Evolutionary conservation across 2,329 filamentous ascomycete species (phyloP).

Genomic region (Fusarium miscanthi): DNA sequence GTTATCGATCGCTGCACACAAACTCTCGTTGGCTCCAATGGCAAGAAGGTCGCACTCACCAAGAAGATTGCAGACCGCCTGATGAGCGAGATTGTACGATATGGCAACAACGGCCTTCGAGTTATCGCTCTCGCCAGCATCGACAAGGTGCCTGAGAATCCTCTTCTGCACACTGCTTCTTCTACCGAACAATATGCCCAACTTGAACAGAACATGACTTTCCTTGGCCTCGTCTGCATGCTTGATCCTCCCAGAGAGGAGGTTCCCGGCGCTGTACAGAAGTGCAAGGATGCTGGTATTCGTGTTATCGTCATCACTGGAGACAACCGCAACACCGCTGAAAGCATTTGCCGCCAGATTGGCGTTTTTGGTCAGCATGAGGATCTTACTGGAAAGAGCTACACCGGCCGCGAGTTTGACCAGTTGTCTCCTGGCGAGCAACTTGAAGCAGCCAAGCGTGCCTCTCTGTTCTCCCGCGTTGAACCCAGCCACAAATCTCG

Average conservation of each 20-base stretch:
- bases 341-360: constrained; percentile 97
- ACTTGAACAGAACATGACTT: constrained; percentile 92
- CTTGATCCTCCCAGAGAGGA: constrained; percentile 95
- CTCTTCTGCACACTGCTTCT: constrained; percentile 79
- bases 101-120: constrained; percentile 91
- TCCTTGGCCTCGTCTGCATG: constrained; percentile 95
- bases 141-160: constrained; percentile 77
- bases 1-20: constrained; percentile 93
- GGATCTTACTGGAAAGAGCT: constrained; percentile 91
- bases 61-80: constrained; percentile 77
- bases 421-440: constrained; percentile 81
- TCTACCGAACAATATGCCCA: constrained; percentile 85
- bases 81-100: constrained; percentile 83
- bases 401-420: constrained; percentile 94
- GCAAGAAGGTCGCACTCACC: constrained; percentile 79
- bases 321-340: constrained; percentile 96
- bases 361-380: constrained; percentile 88
- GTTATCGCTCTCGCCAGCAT: constrained; percentile 93
- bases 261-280: constrained; percentile 84
- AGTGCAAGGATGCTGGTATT: constrained; percentile 94
- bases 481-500: constrained; percentile 98
- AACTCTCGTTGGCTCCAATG: constrained; percentile 79
- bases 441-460: constrained; percentile 83
- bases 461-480: constrained; percentile 94
- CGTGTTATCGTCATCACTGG: constrained; percentile 98